Percentiles rank a stretch among this genome's conserved stretches.
Evolutionary conservation across 176 grass and related monocot species (phyloP).

Genomic region (Triticum aestivum): IWGSC_CS_RefSeq_v2.1 NC_057813.1:763527265-763527764

Average conservation of each 20-base stretch:
- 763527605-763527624: background rate
- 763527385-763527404: background rate
- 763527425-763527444: background rate
- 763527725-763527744: slow-evolving; percentile 7
- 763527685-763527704: background rate
- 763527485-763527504: background rate
- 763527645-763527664: background rate
- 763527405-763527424: slow-evolving; percentile 20
- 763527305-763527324: slow-evolving; percentile 42
- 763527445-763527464: background rate
- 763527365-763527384: background rate
- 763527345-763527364: background rate
- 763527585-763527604: background rate
- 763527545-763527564: background rate
- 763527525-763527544: background rate
- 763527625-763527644: background rate
- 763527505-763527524: background rate
- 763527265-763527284: slow-evolving; percentile 43
- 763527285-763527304: slow-evolving; percentile 66
- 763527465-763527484: background rate
- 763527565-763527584: background rate
- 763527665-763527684: background rate
- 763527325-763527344: background rate
- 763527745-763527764: background rate
- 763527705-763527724: slow-evolving; percentile 19